A percentile compares a stretch with the other conserved stretches of the same genome.
Conservation (phyloP, 2,329 filamentous ascomycete genomes). For the Curvularia verruculosa region DNA sequence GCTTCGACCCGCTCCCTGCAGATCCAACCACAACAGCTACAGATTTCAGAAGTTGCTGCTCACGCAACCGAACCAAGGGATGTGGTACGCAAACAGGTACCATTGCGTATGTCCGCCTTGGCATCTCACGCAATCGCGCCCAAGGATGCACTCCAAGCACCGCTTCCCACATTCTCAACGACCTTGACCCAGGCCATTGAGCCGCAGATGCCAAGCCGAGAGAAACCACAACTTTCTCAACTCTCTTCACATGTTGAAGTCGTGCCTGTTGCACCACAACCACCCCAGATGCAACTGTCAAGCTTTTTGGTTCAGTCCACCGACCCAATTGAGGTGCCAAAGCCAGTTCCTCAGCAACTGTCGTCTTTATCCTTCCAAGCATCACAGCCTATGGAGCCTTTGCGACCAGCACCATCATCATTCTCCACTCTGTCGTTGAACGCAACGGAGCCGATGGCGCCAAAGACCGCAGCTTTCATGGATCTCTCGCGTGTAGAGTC, state of each 20-base stretch:
- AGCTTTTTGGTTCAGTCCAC: slow-evolving; percentile 27
- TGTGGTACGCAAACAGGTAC: slow-evolving; percentile 14
- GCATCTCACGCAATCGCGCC: slow-evolving; percentile 38
- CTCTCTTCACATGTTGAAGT: slow-evolving; percentile 25
- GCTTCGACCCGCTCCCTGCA: not conserved
- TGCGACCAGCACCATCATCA: slow-evolving; percentile 17
- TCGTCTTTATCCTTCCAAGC: slow-evolving; percentile 33
- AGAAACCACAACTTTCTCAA: slow-evolving; percentile 20
- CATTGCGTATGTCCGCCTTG: slow-evolving; percentile 35
- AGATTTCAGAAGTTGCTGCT: slow-evolving; percentile 20
- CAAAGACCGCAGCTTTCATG: slow-evolving; percentile 19
- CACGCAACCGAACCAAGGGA: slow-evolving; percentile 26
- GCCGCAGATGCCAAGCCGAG: slow-evolving; percentile 13
- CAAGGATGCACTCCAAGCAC: slow-evolving; percentile 20
- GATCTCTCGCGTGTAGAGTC: slow-evolving; percentile 28
- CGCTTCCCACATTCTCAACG: slow-evolving; percentile 29
- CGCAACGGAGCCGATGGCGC: slow-evolving; percentile 28
- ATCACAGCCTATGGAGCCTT: slow-evolving; percentile 32
- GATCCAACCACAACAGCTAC: not conserved
- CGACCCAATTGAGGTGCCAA: slow-evolving; percentile 30
- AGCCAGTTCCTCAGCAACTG: slow-evolving; percentile 17
- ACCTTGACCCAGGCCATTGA: slow-evolving; percentile 31
- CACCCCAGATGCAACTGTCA: slow-evolving; percentile 31
- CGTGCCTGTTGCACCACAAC: slow-evolving; percentile 22
- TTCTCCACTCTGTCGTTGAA: slow-evolving; percentile 29